Evolutionary conservation across 2,329 filamentous ascomycete genomes (phyloP).

Genomic region (Stenocarpella maydis): DNA sequence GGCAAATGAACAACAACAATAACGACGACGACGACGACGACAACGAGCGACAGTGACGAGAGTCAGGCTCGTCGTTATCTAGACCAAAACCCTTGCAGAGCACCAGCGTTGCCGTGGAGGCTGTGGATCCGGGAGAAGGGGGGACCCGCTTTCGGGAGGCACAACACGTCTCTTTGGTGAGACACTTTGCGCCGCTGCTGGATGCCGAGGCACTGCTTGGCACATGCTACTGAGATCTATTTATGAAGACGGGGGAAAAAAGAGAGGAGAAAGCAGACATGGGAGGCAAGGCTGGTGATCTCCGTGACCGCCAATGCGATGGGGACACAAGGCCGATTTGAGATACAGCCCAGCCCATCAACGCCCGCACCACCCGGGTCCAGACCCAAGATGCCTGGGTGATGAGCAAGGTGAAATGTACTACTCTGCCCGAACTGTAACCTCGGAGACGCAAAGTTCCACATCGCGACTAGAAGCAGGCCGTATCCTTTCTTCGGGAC

Average conservation of each 20-base stretch:
- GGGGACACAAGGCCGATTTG: conserved; percentile 8
- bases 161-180: background rate
- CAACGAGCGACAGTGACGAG: background rate
- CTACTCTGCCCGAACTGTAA: background rate
- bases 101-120: background rate
- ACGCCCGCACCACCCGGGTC: background rate
- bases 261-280: background rate
- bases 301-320: background rate
- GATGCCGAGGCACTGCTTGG: conserved; percentile 2
- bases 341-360: background rate
- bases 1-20: too few species aligned
- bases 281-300: background rate
- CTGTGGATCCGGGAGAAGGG: conserved; percentile 12
- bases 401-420: background rate
- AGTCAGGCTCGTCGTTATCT: background rate
- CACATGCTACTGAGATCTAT: conserved; percentile 1
- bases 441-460: background rate
- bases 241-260: background rate
- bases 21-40: background rate
- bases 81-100: background rate
- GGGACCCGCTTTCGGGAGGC: background rate
- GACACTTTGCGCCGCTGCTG: background rate
- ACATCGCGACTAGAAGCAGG: background rate
- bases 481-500: background rate
- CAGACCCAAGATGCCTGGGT: background rate